Base-by-base conservation (phyloP, 768 basidiomycete species). In the Mycena leptocephala region DNA sequence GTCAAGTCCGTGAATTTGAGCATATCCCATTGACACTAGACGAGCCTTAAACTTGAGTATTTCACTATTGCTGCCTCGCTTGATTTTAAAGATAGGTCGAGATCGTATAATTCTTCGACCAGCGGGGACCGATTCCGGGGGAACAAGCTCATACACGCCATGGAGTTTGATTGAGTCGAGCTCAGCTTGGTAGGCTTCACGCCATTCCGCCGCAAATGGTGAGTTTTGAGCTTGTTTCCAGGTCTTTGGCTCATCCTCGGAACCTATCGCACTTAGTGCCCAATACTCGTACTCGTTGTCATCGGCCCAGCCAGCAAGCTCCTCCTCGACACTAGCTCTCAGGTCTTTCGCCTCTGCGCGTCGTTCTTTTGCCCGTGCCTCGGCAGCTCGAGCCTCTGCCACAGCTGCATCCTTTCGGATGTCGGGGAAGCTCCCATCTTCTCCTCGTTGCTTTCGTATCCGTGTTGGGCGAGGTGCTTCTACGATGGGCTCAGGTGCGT, bases 391-490 rank as follows among this genome's bases (percentile, higher is more conserved):
- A 5, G 65, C 24, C 7, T 79, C 63, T 0, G 28, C 43, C 6
- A 64, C 63, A n/a, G 63, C 66, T 18, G 67, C 76, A 46, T 79
- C 76, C 6, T 67, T 37, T 1, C 72, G 72, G 0, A 41, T 43
- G 7, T 26, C 28, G 0, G 72, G 65, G 26, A 67, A 67, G 1
- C 48, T 51, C 3, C 65, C 67, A 13, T 68, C 53, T 0, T 55
- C 67, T 0, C 67, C 55, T 7, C 53, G 51, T 3, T 5, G 13
- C 8, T 13, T 68, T 7, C 67, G 20, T 10, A 20, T 22, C 0
- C 67, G 67, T 1, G 7, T 53, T 18, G 66, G 53, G 6, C 51
- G 53, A 4, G 2, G 26, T 13, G 35, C 7, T 28, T 24, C 14
- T 3, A n/a, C 35, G 5, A 20, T 3, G 14, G 30, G 30, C 37